Base-by-base conservation (phyloP, 2,329 filamentous ascomycete genomes). In the Diaporthe sp. region DNA sequence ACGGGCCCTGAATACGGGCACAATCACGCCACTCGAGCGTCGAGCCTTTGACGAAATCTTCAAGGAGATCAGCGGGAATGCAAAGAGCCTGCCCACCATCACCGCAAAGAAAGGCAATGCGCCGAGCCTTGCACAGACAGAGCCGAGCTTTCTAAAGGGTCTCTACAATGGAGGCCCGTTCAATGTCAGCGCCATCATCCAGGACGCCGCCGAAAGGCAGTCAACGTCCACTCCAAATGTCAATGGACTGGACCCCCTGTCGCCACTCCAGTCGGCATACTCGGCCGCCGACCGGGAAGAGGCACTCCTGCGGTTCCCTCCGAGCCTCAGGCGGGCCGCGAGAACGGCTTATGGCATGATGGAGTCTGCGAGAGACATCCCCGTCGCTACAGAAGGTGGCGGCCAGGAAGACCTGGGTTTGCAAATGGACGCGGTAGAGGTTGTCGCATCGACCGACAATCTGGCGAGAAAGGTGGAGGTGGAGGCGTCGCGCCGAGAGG, bases 11-110 rank as follows among this genome's bases (percentile, higher is more conserved):
- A 50, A 71, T 73, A 58, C 81, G 59, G 86, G 86, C 4, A 92
- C 90, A 7, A 90, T 92, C 65, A 93, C 91, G 0, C 87, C 87
- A 0, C 79, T 83, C 0, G 91, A 93, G 79, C 83, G 83, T 10
- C 78, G 82, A 10, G 80, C 85, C 12, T 89, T 89, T 74, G 85
- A 88, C 37, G 84, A 86, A 68, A 89, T 92, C 69, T 93, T 93
- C 77, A 84, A 86, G 69, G 86, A 91, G 70, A 92, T 92, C 58
- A 87, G 88, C 61, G 82, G 58, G 30, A 63, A 51, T 51, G 70
- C 56, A 15, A 56, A 47, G 39, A 71, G 27, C 65, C 80, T 13
- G 79, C 81, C 44, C 80, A 79, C 42, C 77, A 12, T 37, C n/a
- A 58, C 44, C 75, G 77, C 55, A 76, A 80, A 42, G 75, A 71